A percentile compares a stretch with the other conserved stretches of the same genome.
phyloP scores from a whole-genome alignment of 352 stramenopile genomes.

The Phytopythium helicoides region DNA sequence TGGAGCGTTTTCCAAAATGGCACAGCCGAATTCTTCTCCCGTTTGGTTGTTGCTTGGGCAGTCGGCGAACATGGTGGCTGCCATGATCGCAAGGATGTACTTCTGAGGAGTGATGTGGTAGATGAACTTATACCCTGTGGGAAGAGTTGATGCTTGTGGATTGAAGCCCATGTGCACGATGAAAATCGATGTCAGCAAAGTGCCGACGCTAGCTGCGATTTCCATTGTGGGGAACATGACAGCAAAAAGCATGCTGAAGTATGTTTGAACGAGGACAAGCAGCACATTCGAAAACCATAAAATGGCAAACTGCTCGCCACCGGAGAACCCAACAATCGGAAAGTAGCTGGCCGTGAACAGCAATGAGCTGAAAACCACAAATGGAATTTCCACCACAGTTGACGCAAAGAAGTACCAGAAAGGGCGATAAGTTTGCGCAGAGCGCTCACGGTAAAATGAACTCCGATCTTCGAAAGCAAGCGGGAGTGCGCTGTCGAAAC shows the following conservation, averaged over 20 bases:
- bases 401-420: constrained; percentile 60
- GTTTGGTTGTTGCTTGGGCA: constrained; percentile 9
- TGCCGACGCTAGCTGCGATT: constrained; percentile 15
- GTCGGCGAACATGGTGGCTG: constrained; percentile 14
- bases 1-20: constrained; percentile 9
- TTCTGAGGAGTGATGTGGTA: constrained; percentile 16
- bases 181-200: constrained; percentile 31
- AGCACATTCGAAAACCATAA: constrained; percentile 22
- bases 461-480: constrained; percentile 81
- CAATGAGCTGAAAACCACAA: constrained; percentile 20
- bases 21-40: constrained; percentile 12
- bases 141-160: constrained; percentile 16
- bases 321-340: constrained; percentile 35
- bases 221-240: constrained; percentile 18
- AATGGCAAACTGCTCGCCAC: constrained; percentile 13
- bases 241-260: constrained; percentile 24
- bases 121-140: constrained; percentile 17
- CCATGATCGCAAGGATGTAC: constrained; percentile 13
- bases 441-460: constrained; percentile 65
- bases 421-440: constrained; percentile 76
- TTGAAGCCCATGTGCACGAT: constrained; percentile 40
- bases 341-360: constrained; percentile 35
- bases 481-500: constrained; percentile 48
- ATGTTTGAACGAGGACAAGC: constrained; percentile 24
- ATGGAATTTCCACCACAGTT: constrained; percentile 70